Conservation (phyloP, 2,329 filamentous ascomycete species). For the Aspergillus pseudonomiae region DNA sequence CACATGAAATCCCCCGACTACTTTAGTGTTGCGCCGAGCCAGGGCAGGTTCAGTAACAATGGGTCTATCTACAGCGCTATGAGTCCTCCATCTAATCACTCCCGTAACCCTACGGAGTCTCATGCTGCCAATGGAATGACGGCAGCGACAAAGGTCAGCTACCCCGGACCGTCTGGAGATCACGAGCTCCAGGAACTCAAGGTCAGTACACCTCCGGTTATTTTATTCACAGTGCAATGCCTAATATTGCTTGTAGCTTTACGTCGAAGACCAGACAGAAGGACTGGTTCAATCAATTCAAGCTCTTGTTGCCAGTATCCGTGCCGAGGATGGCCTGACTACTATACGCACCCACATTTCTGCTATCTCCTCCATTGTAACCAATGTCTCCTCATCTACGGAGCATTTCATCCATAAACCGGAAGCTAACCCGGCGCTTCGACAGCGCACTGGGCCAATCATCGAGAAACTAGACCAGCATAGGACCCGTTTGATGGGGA, state of each 20-base stretch:
- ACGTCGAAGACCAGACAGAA: slow-evolving; percentile 81
- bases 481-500: slow-evolving; percentile 66
- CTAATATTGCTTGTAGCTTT: slow-evolving; percentile 57
- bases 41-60: slow-evolving; percentile 59
- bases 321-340: slow-evolving; percentile 64
- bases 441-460: slow-evolving; percentile 48
- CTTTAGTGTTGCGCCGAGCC: slow-evolving; percentile 61
- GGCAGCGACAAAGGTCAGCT: slow-evolving; percentile 38
- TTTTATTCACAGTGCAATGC: slow-evolving; percentile 2
- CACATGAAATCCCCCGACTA: slow-evolving; percentile 70
- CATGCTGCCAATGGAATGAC: slow-evolving; percentile 36
- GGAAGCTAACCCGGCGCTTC: slow-evolving; percentile 51
- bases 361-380: slow-evolving; percentile 71
- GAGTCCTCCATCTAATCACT: slow-evolving; percentile 60
- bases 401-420: slow-evolving; percentile 57
- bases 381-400: slow-evolving; percentile 69
- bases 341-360: slow-evolving; percentile 71
- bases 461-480: slow-evolving; percentile 59
- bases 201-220: slow-evolving; percentile 42
- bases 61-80: slow-evolving; percentile 77
- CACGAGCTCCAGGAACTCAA: slow-evolving; percentile 63
- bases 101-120: slow-evolving; percentile 36
- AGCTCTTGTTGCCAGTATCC: slow-evolving; percentile 73
- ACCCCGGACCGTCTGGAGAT: slow-evolving; percentile 47
- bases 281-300: slow-evolving; percentile 79